Conservation (phyloP, 2,329 filamentous ascomycete species). For the Akanthomyces dipterigenus region DNA sequence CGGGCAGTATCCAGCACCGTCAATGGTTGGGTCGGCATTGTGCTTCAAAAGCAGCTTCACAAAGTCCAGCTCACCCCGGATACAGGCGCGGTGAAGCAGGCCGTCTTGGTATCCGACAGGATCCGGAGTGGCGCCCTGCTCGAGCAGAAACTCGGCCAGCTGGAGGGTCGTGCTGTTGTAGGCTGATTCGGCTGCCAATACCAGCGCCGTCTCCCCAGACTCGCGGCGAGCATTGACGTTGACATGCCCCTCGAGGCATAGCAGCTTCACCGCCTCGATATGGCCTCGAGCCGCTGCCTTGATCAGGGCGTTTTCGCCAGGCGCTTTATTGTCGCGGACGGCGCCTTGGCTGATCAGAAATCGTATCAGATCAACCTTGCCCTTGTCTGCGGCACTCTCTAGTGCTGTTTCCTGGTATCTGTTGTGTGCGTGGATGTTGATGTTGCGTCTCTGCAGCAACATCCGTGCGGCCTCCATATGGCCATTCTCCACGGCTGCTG, state of each 20-base stretch:
- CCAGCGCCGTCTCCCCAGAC: neutral
- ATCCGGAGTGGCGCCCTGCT: neutral
- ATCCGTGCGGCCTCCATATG: neutral
- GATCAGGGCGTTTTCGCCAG: neutral
- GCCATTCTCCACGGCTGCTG: neutral
- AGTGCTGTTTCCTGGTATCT: neutral
- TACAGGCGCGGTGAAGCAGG: neutral
- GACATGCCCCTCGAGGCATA: neutral
- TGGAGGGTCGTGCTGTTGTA: neutral
- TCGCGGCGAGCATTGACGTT: neutral
- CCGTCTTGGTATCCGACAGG: neutral
- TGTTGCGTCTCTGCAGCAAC: neutral
- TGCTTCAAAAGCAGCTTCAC: neutral
- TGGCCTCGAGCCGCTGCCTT: neutral
- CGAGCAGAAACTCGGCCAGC: neutral
- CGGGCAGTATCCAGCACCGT: neutral
- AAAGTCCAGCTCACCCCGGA: neutral
- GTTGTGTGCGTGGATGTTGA: neutral
- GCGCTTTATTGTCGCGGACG: neutral
- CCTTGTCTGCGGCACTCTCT: conserved; percentile 6
- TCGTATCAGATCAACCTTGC: neutral
- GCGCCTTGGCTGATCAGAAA: neutral
- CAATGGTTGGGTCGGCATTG: neutral
- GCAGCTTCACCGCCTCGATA: neutral
- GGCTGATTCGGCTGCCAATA: neutral